Percentiles rank a stretch among this genome's conserved stretches.
phyloP scores from a whole-genome alignment of 306 rosid genomes.

The Acmispon strigosus region DNA sequence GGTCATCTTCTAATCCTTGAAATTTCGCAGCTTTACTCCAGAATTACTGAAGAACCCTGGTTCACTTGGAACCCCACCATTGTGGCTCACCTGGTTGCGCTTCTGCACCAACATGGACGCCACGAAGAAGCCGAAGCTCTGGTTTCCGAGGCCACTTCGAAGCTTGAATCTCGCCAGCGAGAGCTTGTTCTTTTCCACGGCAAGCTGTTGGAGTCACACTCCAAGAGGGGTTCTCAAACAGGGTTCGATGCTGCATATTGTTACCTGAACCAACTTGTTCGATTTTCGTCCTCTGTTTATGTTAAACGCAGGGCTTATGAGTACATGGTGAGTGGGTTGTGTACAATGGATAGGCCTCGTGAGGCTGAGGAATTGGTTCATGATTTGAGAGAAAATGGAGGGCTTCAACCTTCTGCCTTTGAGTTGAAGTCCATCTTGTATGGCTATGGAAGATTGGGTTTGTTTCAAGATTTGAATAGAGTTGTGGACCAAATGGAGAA shows the following conservation, averaged over 20 bases:
- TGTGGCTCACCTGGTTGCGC: constrained; percentile 55
- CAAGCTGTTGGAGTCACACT: constrained; percentile 54
- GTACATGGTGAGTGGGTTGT: constrained; percentile 58
- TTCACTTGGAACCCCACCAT: constrained; percentile 60
- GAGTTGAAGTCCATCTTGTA: constrained; percentile 53
- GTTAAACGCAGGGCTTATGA: constrained; percentile 57
- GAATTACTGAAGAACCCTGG: constrained; percentile 60
- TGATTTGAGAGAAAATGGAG: constrained; percentile 41
- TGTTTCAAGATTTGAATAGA: constrained; percentile 57
- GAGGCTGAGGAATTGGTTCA: constrained; percentile 57
- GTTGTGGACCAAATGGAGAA: constrained; percentile 49
- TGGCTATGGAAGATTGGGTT: constrained; percentile 61
- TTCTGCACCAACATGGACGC: constrained; percentile 50
- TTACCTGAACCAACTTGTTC: constrained; percentile 35
- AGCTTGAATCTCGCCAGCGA: constrained; percentile 34
- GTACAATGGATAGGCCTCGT: constrained; percentile 52
- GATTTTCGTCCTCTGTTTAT: constrained; percentile 40
- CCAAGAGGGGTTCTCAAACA: constrained; percentile 40
- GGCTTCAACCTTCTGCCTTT: constrained; percentile 47
- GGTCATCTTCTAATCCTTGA: not conserved
- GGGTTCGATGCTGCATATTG: constrained; percentile 48
- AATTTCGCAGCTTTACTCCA: constrained; percentile 47
- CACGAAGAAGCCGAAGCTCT: constrained; percentile 31
- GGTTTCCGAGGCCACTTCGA: constrained; percentile 41
- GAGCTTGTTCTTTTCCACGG: constrained; percentile 56